phyloP scores from a whole-genome alignment of 1,284 basidiomycete genomes.

The Apiotrichum porosum region DNA sequence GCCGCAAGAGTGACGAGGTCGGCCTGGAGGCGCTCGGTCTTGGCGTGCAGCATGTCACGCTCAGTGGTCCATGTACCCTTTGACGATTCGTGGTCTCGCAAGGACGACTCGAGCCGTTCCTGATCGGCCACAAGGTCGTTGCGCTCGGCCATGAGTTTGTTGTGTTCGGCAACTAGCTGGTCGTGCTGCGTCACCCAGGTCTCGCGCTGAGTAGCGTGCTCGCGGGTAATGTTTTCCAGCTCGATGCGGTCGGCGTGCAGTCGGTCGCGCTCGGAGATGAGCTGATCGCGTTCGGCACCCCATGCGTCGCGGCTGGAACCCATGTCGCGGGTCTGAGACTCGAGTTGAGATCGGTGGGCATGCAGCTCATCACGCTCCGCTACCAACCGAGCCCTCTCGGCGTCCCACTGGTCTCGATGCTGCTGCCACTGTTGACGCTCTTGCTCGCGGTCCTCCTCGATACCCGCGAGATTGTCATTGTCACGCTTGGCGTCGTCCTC shows the following conservation, averaged over 20 bases:
- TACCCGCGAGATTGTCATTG: slow-evolving; percentile 32
- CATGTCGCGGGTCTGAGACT: not conserved
- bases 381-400: no score
- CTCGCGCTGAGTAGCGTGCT: not conserved
- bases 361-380: not conserved
- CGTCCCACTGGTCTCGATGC: slow-evolving; percentile 32
- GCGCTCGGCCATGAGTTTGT: not conserved
- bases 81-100: no score
- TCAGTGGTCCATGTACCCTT: not conserved
- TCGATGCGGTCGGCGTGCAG: not conserved
- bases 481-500: slow-evolving; percentile 31
- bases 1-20: slow-evolving; percentile 1
- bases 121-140: not conserved
- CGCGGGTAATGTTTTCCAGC: not conserved
- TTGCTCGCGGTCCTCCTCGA: slow-evolving; percentile 59
- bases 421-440: slow-evolving; percentile 52
- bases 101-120: not conserved
- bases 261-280: not conserved
- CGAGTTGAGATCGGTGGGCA: not conserved
- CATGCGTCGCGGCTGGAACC: not conserved
- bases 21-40: not conserved
- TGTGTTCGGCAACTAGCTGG: not conserved
- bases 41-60: not conserved
- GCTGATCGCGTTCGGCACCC: not conserved
- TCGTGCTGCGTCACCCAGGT: not conserved